Evolutionary conservation across 768 basidiomycete species (phyloP), one percentile per base, ranked within the genome.

Genomic region (Plicaturopsis crispa): DNA sequence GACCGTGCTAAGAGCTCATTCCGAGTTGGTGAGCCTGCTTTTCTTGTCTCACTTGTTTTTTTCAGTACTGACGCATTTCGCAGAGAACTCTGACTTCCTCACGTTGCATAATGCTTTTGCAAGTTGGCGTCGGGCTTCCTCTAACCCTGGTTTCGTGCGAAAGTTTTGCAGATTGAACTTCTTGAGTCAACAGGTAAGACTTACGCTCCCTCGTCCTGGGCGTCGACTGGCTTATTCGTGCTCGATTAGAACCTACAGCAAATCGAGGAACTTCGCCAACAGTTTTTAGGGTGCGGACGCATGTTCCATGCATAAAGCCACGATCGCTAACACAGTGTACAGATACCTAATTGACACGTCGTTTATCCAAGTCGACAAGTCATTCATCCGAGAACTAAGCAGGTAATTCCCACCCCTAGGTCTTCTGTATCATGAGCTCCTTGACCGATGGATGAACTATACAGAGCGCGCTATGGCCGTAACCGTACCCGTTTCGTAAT

Each of bases 261-360:
- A 60, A 94, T 99, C 21, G 94, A 98, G 57, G 94, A 97, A 53
- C 71, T 97, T 24, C 79, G 93, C 20, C 90, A 92, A 52, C 94
- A 99, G 55, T 77, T 89, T 45, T 63, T 90, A 39, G 78, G 81
- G 70, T 86, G 50, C 45, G 59, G 44, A 24, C 20, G 18, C 22
- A 20, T 39, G 16, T 14, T 23, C 38, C n/a, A 17, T 53, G n/a
- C n/a, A n/a, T n/a, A n/a, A n/a, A n/a, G n/a, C n/a, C n/a, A n/a
- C n/a, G n/a, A n/a, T n/a, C n/a, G n/a, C n/a, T n/a, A n/a, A n/a
- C n/a, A n/a, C 18, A 7, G 14, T 13, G 32, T 46, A 34, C 28
- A 48, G 38, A 34, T 22, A 94, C 60, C 62, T 98, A 32, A 74
- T 94, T 10, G 94, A 98, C 55, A 87, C 91, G 4, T 72, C 74